phyloP scores from a whole-genome alignment of 192 early-diverging fungal species.

The Mortierella alpina region DNA sequence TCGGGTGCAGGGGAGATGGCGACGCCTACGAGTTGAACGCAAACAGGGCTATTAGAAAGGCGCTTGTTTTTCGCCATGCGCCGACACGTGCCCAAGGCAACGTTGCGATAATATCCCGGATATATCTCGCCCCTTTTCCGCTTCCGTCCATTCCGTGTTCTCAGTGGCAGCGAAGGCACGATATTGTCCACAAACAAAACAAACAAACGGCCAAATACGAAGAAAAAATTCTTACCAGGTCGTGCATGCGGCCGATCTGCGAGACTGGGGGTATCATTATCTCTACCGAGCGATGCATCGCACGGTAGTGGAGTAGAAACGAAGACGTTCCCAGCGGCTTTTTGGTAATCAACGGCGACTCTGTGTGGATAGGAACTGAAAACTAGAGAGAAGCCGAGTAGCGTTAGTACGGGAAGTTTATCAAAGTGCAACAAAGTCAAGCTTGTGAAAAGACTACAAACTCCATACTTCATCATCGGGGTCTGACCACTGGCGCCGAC shows the following conservation, averaged over 20 bases:
- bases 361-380: conserved; percentile 49
- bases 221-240: conserved; percentile 16
- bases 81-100: not conserved
- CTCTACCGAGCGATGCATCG: conserved; percentile 50
- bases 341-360: conserved; percentile 39
- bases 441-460: not conserved
- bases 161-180: too few species aligned
- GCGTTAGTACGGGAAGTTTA: not conserved
- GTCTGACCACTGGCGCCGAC: conserved; percentile 5
- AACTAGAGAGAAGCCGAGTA: conserved; percentile 13
- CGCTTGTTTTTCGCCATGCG: too few species aligned
- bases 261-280: conserved; percentile 32
- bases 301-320: conserved; percentile 33
- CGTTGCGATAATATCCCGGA: too few species aligned
- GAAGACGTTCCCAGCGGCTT: conserved; percentile 38
- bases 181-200: not conserved
- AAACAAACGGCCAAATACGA: not conserved
- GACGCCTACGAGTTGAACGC: not conserved
- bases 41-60: not conserved
- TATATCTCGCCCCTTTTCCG: too few species aligned
- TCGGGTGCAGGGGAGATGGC: conserved; percentile 16
- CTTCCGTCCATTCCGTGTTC: too few species aligned
- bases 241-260: not conserved
- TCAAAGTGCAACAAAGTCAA: not conserved
- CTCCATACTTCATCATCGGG: conserved; percentile 7